Evolutionary conservation across 129 eudicot species (phyloP).

Genomic region (Centaurea solstitialis): DNA sequence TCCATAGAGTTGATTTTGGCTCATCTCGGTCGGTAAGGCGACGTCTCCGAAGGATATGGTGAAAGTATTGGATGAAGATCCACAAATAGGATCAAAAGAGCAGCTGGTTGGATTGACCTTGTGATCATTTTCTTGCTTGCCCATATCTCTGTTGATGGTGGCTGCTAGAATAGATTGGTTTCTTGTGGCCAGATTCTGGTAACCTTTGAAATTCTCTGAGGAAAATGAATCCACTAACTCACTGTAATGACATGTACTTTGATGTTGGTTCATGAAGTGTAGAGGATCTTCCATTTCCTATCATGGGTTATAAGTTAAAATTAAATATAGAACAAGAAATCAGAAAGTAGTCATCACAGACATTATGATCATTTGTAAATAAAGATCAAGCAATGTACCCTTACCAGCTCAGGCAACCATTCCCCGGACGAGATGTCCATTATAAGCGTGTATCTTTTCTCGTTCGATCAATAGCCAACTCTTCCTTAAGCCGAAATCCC

Average conservation of each 20-base stretch:
- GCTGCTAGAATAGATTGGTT: conserved; percentile 5
- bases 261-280: conserved; percentile 15
- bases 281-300: conserved; percentile 21
- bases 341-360: background rate
- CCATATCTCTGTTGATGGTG: background rate
- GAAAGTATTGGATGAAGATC: conserved; percentile 28
- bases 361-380: background rate
- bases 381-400: background rate
- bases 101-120: conserved; percentile 11
- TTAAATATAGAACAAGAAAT: background rate
- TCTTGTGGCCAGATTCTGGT: conserved; percentile 16
- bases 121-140: conserved; percentile 2
- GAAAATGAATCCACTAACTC: conserved; percentile 24
- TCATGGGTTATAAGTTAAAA: background rate
- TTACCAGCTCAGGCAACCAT: conserved; percentile 25
- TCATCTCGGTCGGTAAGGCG: conserved; percentile 4
- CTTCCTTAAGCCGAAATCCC: background rate
- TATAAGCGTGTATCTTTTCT: background rate
- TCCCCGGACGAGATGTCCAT: conserved; percentile 23
- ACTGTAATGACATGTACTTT: conserved; percentile 4
- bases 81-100: conserved; percentile 20
- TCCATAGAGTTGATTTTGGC: background rate
- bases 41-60: conserved; percentile 34
- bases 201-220: conserved; percentile 11
- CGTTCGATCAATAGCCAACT: background rate